Evolutionary conservation across 1,139 yeast species (phyloP).

Genomic region (Casaregolazyma lundiana): DNA sequence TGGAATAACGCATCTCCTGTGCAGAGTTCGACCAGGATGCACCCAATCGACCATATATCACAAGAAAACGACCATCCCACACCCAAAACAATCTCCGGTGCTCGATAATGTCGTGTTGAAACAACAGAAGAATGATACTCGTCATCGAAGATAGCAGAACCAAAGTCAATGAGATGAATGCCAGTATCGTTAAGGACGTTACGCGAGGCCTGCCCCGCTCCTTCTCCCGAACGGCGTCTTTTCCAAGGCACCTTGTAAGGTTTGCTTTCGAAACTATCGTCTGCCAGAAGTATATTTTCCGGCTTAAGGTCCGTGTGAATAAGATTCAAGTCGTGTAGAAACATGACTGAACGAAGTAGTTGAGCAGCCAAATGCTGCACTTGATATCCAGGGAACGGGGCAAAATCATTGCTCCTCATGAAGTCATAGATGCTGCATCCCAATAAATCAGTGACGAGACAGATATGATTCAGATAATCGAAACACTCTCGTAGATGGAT

Average conservation of each 20-base stretch:
- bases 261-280: conserved; percentile 15
- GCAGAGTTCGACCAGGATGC: conserved; percentile 83
- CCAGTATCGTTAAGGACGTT: conserved; percentile 69
- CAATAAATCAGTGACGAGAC: conserved; percentile 84
- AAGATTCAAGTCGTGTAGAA: conserved; percentile 79
- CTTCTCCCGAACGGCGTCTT: conserved; percentile 22
- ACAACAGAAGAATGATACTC: conserved; percentile 92
- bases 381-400: conserved; percentile 72
- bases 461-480: conserved; percentile 90
- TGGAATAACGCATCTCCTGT: conserved; percentile 96
- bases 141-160: conserved; percentile 88
- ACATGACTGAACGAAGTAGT: conserved; percentile 77
- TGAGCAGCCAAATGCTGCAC: conserved; percentile 88
- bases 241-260: conserved; percentile 18
- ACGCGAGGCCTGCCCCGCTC: conserved; percentile 1
- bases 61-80: conserved; percentile 93
- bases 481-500: conserved; percentile 85
- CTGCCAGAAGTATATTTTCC: conserved; percentile 75
- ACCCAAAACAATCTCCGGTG: conserved; percentile 93
- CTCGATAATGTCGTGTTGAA: conserved; percentile 89
- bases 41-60: conserved; percentile 96
- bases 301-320: conserved; percentile 96
- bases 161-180: conserved; percentile 91
- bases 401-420: conserved; percentile 62
- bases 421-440: conserved; percentile 88